Percentiles rank a stretch among this genome's conserved stretches.
Conservation (phyloP, 2,329 filamentous ascomycete species). For the Sclerotinia nivalis region DNA sequence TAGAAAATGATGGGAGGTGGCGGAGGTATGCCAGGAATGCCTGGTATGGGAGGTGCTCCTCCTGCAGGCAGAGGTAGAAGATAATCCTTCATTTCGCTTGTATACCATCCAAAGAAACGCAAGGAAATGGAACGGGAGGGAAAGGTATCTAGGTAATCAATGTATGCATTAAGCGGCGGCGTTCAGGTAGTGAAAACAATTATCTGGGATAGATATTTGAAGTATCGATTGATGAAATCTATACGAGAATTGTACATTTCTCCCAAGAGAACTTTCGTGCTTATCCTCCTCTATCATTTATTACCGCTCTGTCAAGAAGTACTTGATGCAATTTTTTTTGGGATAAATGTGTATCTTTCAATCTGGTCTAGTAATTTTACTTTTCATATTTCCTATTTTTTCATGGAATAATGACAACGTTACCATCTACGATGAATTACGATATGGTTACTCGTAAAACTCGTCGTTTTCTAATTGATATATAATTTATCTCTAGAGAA, state of each 20-base stretch:
- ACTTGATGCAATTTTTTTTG: neutral
- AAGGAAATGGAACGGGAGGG: constrained; percentile 3
- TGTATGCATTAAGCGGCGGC: constrained; percentile 25
- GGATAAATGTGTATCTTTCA: neutral
- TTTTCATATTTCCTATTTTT: neutral
- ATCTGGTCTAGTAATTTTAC: neutral
- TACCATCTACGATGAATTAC: neutral
- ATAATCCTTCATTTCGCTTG: constrained; percentile 21
- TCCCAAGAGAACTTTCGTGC: neutral
- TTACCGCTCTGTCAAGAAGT: neutral
- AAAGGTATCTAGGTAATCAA: constrained; percentile 17
- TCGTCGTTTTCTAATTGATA: too few relatives aligned
- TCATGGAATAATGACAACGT: neutral
- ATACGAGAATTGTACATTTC: neutral
- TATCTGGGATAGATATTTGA: constrained; percentile 10
- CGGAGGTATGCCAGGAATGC: constrained; percentile 51
- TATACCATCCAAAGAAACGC: constrained; percentile 11
- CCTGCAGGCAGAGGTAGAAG: constrained; percentile 37
- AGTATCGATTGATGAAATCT: constrained; percentile 6
- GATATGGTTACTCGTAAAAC: too few relatives aligned
- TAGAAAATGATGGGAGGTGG: constrained; percentile 54
- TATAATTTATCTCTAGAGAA: too few relatives aligned
- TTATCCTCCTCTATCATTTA: neutral
- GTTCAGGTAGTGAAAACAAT: constrained; percentile 15
- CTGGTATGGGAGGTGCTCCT: constrained; percentile 26